Percentiles rank a stretch among this genome's conserved stretches.
Evolutionary conservation across 768 basidiomycete genomes (phyloP).

Genomic region (Dioszegia aurantiaca): DNA sequence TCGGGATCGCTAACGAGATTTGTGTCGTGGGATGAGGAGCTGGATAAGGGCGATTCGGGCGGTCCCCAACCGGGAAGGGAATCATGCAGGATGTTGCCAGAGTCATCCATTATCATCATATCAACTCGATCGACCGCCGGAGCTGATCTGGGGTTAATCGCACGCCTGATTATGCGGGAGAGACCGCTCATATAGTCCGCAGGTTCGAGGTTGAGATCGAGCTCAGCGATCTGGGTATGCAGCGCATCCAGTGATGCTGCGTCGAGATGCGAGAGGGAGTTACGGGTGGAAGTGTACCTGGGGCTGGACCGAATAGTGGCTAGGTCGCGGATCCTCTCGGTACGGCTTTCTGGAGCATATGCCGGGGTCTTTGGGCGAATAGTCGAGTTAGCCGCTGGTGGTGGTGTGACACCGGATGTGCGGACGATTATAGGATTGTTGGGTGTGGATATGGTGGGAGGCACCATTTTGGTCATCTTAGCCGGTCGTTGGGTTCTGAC

Average conservation of each 20-base stretch:
- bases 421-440: neutral
- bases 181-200: slow-evolving; percentile 11
- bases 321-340: too few species aligned
- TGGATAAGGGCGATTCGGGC: neutral
- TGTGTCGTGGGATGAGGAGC: neutral
- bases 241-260: slow-evolving; percentile 3
- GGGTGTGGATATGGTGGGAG: neutral
- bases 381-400: neutral
- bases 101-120: neutral
- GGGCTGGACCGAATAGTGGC: too few species aligned
- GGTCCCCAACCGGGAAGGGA: slow-evolving; percentile 4
- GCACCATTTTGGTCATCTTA: neutral
- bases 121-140: neutral
- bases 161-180: slow-evolving; percentile 1
- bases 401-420: neutral
- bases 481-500: too few species aligned
- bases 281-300: too few species aligned
- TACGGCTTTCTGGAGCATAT: too few species aligned
- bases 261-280: neutral
- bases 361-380: too few species aligned
- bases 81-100: neutral
- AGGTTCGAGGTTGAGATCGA: slow-evolving; percentile 12
- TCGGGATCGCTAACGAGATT: neutral
- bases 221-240: slow-evolving; percentile 4
- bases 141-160: neutral